These are phyloP conservation scores for Cladosporium sp. DNA, from an alignment of 2,329 filamentous ascomycete species.

Conservation along the genomic window DNA sequence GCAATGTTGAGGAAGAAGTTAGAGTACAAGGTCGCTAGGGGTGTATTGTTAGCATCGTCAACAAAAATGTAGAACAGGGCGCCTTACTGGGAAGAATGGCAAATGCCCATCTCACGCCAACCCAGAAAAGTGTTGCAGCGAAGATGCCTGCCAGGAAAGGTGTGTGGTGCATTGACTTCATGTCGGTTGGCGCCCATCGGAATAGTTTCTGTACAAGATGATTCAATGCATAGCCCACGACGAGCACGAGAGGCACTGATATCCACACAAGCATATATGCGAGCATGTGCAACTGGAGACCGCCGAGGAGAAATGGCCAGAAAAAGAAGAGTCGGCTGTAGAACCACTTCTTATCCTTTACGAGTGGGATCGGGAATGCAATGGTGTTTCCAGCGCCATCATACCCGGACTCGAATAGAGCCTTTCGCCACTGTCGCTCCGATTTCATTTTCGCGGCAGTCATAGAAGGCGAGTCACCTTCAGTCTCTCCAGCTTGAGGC, in stretches of 20 bases:
- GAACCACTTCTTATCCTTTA: slow-evolving; percentile 73
- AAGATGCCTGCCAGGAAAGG: slow-evolving; percentile 95
- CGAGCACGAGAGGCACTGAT: slow-evolving; percentile 66
- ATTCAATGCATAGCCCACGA: slow-evolving; percentile 66
- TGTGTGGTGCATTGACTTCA: slow-evolving; percentile 85
- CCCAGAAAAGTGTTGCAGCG: slow-evolving; percentile 76
- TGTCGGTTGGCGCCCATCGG: slow-evolving; percentile 78
- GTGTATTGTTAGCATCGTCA: slow-evolving; percentile 21
- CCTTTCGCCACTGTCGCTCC: slow-evolving; percentile 71
- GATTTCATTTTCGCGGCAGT: slow-evolving; percentile 92
- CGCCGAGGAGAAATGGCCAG: slow-evolving; percentile 76
- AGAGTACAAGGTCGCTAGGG: slow-evolving; percentile 57
- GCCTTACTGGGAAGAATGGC: slow-evolving; percentile 65
- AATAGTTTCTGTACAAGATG: slow-evolving; percentile 72
- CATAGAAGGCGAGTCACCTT: slow-evolving; percentile 82
- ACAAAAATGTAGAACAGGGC: neutral
- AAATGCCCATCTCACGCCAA: slow-evolving; percentile 70
- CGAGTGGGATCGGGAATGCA: slow-evolving; percentile 67
- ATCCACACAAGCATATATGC: slow-evolving; percentile 69
- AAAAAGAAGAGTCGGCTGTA: slow-evolving; percentile 84
- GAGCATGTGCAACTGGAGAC: slow-evolving; percentile 64
- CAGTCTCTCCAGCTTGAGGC: slow-evolving; percentile 34
- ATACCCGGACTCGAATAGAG: slow-evolving; percentile 79
- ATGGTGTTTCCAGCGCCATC: slow-evolving; percentile 70
- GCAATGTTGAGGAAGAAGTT: slow-evolving; percentile 73